Evolutionary conservation across 2,329 filamentous ascomycete species (phyloP).

Genomic region (Chaetomium sp.): DNA sequence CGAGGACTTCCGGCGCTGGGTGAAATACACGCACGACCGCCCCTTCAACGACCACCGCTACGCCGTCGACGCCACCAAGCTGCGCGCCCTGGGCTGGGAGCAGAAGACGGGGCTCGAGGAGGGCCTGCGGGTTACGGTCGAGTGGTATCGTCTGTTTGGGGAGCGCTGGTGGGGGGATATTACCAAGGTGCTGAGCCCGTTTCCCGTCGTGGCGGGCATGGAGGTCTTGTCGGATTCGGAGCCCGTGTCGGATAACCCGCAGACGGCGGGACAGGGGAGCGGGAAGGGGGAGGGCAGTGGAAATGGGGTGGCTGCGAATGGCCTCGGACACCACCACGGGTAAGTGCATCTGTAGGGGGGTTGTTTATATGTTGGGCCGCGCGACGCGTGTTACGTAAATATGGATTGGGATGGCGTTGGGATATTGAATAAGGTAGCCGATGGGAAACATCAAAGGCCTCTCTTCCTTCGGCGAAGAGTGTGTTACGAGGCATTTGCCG

Average conservation of each 20-base stretch:
- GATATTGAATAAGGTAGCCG: not conserved
- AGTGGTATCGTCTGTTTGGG: constrained; percentile 69
- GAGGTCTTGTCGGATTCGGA: constrained; percentile 58
- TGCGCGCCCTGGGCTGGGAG: constrained; percentile 67
- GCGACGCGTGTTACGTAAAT: not conserved
- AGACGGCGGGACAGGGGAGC: constrained; percentile 13
- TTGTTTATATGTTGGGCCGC: not conserved
- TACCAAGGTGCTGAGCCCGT: constrained; percentile 67
- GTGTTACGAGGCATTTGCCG: not conserved
- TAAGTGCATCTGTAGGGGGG: not conserved
- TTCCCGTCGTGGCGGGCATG: constrained; percentile 60
- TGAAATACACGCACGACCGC: constrained; percentile 75
- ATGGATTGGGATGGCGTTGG: not conserved
- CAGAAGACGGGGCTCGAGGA: constrained; percentile 67
- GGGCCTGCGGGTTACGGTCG: constrained; percentile 64
- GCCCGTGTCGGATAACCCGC: constrained; percentile 39
- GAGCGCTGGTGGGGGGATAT: constrained; percentile 75
- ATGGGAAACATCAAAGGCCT: not conserved
- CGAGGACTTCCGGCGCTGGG: constrained; percentile 55
- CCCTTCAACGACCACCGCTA: constrained; percentile 78
- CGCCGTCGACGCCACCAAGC: constrained; percentile 69
- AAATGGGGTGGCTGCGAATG: not conserved
- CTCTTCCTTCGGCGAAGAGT: not conserved
- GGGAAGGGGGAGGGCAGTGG: not conserved
- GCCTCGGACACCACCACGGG: not conserved